A percentile compares a stretch with the other conserved stretches of the same genome.
Conservation (phyloP, 805 yeast genomes). For the Wickerhamiella vanderwaltii region DNA sequence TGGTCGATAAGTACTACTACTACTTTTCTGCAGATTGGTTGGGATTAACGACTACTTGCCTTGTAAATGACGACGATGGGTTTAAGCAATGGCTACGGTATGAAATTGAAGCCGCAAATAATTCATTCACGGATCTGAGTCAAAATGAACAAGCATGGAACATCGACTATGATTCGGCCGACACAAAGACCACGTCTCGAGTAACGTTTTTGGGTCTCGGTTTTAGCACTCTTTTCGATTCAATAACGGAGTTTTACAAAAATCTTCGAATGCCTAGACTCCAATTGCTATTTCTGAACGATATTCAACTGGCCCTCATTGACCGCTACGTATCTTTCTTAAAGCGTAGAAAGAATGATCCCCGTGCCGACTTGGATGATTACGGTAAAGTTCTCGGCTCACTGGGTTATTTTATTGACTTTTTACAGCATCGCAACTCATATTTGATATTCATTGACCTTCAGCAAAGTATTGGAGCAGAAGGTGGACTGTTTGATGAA, state of each 20-base stretch:
- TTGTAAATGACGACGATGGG: constrained; percentile 21
- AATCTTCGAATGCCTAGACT: constrained; percentile 36
- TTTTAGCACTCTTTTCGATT: constrained; percentile 44
- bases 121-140: not conserved
- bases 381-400: constrained; percentile 33
- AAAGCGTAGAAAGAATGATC: constrained; percentile 24
- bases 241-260: constrained; percentile 41
- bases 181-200: constrained; percentile 30
- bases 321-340: constrained; percentile 32
- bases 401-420: constrained; percentile 29
- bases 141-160: constrained; percentile 31
- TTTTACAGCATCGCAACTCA: constrained; percentile 35
- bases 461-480: constrained; percentile 18
- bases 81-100: constrained; percentile 41
- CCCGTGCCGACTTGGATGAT: constrained; percentile 31
- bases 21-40: constrained; percentile 31
- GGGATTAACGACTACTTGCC: constrained; percentile 31
- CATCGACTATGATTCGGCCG: constrained; percentile 45
- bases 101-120: constrained; percentile 35
- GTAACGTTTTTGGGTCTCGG: constrained; percentile 56
- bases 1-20: constrained; percentile 36
- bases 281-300: constrained; percentile 44
- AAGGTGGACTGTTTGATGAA: constrained; percentile 1
- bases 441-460: constrained; percentile 30
- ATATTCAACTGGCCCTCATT: constrained; percentile 45